These are phyloP conservation scores for Colletotrichum coccodes DNA, from an alignment of 2,329 filamentous ascomycete species.

Conservation along the genomic window DNA sequence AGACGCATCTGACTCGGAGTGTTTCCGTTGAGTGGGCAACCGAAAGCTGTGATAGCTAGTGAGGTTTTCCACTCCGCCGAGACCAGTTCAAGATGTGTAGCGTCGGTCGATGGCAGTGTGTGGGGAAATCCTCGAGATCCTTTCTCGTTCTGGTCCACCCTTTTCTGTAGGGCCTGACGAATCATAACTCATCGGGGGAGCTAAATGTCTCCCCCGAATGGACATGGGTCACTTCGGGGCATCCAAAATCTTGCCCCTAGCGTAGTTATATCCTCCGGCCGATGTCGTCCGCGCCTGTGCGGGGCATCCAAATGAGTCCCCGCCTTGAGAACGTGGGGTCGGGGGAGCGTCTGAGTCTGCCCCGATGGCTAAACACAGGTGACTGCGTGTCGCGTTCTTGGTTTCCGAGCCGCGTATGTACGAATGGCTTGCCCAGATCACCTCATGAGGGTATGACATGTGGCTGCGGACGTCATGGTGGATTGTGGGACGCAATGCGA, in stretches of 20 bases:
- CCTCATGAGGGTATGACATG: not conserved
- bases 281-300: not conserved
- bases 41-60: not conserved
- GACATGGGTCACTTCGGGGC: constrained; percentile 17
- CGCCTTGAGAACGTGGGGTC: constrained; percentile 14
- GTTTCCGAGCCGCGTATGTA: not conserved
- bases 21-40: not conserved
- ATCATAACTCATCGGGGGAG: constrained; percentile 36
- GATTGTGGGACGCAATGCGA: constrained; percentile 7
- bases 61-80: not conserved
- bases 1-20: constrained; percentile 13
- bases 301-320: not conserved
- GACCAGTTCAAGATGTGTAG: constrained; percentile 13
- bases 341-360: constrained; percentile 12
- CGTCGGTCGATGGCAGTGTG: constrained; percentile 4
- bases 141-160: not conserved
- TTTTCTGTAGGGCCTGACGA: constrained; percentile 1
- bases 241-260: constrained; percentile 32
- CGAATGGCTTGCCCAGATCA: not conserved
- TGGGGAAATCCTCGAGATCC: not conserved
- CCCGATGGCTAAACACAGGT: constrained; percentile 4
- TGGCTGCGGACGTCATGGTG: constrained; percentile 8
- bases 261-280: constrained; percentile 36
- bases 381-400: not conserved
- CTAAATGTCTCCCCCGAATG: constrained; percentile 34